Conservation (phyloP, 176 grass and related monocot species). For the Oryza rufipogon region DNA sequence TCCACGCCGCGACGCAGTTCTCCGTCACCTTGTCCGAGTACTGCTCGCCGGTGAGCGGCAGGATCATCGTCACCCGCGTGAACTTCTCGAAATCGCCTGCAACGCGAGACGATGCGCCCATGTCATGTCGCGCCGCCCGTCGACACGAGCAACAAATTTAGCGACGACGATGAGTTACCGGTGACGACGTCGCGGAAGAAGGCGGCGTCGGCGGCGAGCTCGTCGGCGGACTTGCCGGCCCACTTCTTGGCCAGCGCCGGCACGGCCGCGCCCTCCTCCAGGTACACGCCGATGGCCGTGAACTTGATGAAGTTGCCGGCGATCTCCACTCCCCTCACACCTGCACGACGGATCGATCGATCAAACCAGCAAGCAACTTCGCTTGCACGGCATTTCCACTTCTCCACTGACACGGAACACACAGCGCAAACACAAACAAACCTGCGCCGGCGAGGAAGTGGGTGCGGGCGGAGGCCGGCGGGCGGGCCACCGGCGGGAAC, state of each 20-base stretch:
- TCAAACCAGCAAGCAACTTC: too few species aligned
- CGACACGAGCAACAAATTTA: too few species aligned
- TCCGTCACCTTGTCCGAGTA: slow-evolving; percentile 85
- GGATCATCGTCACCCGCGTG: slow-evolving; percentile 63
- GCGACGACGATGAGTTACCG: slow-evolving; percentile 31
- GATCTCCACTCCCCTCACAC: slow-evolving; percentile 73
- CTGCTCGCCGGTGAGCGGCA: slow-evolving; percentile 75
- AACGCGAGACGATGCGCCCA: too few species aligned
- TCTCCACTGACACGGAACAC: background rate
- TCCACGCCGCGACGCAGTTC: slow-evolving; percentile 81
- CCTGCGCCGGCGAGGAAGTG: slow-evolving; percentile 77
- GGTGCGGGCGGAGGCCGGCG: slow-evolving; percentile 39
- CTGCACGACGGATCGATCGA: slow-evolving; percentile 27
- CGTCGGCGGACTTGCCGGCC: slow-evolving; percentile 60
- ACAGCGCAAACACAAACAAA: slow-evolving; percentile 11
- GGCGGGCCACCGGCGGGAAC: slow-evolving; percentile 51
- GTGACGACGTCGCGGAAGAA: slow-evolving; percentile 77
- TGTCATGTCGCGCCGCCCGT: background rate
- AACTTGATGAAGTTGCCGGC: slow-evolving; percentile 78
- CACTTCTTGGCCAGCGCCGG: slow-evolving; percentile 56
- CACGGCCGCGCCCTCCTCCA: slow-evolving; percentile 70
- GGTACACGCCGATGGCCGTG: slow-evolving; percentile 89
- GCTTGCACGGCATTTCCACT: background rate
- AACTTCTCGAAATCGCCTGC: slow-evolving; percentile 90
- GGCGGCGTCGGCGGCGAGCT: slow-evolving; percentile 51